Conservation (phyloP, 2,329 filamentous ascomycete species). For the Botrytis byssoidea region DNA sequence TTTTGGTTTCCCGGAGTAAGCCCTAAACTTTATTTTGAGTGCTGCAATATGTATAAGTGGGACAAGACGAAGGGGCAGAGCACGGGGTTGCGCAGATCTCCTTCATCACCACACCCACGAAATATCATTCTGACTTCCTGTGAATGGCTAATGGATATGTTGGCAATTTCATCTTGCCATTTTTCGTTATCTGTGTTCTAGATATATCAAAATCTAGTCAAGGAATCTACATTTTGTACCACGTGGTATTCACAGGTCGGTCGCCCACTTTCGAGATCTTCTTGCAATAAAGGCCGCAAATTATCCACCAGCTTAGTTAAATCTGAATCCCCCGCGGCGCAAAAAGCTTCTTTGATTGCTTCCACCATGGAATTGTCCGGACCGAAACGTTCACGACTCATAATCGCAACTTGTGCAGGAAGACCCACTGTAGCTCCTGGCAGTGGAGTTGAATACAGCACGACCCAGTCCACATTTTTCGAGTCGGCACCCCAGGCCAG, state of each 20-base stretch:
- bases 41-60: background rate
- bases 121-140: background rate
- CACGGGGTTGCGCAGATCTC: background rate
- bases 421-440: constrained; percentile 11
- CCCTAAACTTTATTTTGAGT: background rate
- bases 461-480: background rate
- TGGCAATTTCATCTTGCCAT: background rate
- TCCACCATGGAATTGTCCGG: background rate
- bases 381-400: constrained; percentile 7
- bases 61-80: background rate
- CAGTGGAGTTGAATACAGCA: constrained; percentile 14
- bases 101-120: background rate
- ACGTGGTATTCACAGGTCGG: constrained; percentile 15
- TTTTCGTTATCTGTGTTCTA: background rate
- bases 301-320: constrained; percentile 1
- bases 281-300: constrained; percentile 11
- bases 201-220: constrained; percentile 12
- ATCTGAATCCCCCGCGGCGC: background rate
- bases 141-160: background rate
- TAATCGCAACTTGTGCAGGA: constrained; percentile 15
- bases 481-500: constrained; percentile 10
- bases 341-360: background rate
- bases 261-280: background rate
- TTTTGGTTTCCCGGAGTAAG: background rate
- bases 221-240: constrained; percentile 18